These are phyloP conservation scores for Epichloe typhina DNA, from an alignment of 2,329 filamentous ascomycete genomes.

Conservation along the genomic window DNA sequence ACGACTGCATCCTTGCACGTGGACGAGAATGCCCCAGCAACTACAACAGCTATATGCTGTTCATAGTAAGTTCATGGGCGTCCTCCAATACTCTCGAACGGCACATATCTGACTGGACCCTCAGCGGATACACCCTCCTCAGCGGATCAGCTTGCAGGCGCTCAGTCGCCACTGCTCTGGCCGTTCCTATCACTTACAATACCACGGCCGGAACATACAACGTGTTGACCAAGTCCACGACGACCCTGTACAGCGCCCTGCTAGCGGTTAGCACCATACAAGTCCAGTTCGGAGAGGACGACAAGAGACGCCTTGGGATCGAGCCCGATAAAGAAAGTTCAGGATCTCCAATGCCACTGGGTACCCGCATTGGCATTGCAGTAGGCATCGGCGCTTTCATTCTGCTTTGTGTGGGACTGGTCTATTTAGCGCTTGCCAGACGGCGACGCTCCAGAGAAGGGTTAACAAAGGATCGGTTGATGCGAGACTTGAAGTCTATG, in stretches of 20 bases:
- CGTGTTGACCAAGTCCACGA: constrained; percentile 22
- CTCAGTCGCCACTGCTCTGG: constrained; percentile 21
- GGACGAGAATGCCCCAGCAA: constrained; percentile 14
- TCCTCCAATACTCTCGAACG: neutral
- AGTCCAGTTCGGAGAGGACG: constrained; percentile 24
- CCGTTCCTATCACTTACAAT: constrained; percentile 24
- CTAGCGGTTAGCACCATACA: constrained; percentile 24
- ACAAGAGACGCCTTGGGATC: constrained; percentile 22
- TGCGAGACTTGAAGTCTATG: constrained; percentile 5
- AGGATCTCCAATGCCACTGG: constrained; percentile 13
- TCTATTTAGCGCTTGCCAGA: constrained; percentile 15
- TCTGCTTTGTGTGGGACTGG: constrained; percentile 15
- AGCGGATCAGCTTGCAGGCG: constrained; percentile 22
- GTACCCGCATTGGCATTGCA: constrained; percentile 23
- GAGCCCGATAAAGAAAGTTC: constrained; percentile 16
- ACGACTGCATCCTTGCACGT: constrained; percentile 22
- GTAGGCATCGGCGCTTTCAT: constrained; percentile 18
- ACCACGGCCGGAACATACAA: constrained; percentile 21
- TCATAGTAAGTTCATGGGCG: constrained; percentile 22
- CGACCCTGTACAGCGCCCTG: constrained; percentile 23
- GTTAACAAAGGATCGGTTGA: constrained; percentile 7
- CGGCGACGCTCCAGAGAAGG: constrained; percentile 10
- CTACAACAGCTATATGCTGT: constrained; percentile 25
- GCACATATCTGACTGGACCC: neutral
- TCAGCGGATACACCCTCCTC: constrained; percentile 22